Evolutionary conservation across 306 rosid species (phyloP), one percentile per base, ranked within the genome.

Genomic region (Hippophae rhamnoides): DNA sequence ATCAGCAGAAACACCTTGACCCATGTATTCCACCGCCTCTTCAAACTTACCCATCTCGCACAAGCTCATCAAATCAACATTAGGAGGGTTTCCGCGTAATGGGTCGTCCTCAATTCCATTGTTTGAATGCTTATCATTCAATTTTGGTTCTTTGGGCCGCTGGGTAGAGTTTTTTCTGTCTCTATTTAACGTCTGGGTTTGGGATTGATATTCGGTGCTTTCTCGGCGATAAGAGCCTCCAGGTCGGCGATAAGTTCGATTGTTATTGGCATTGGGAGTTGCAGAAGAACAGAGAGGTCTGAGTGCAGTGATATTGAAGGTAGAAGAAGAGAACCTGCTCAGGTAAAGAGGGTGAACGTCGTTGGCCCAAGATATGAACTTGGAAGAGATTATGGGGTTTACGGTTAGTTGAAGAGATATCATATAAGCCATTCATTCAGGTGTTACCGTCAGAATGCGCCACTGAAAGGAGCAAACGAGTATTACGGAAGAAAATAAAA

Each of bases 1-100:
- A 31, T 83, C 93, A 47, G 96, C 89, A 68, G 64, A 25, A 74
- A 60, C 81, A 79, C 87, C 95, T 60, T 57, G 81, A 66, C 72
- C 76, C 77, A 85, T 72, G 26, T 56, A 79, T 43, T 83, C 80
- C 60, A 90, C 64, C 47, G 66, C 98, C 64, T 76, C 72, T 43
- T 66, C 59, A 67, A 81, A 63, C 75, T 85, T 78, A 51, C 95
- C 96, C 79, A 79, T 79, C 61, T 72, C 67, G 49, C 87, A 80
- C 50, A 92, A 58, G 42, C 60, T 61, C 65, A 75, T 18, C 76
- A 92, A 75, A 67, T 92, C 72, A 8, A 64, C 75, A 45, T 72
- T 72, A 31, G 56, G 58, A 2, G 71, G 31, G 58, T 52, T 38
- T 11, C 11, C 44, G 18, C 58, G 47, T 9, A 62, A 57, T 49